phyloP scores from a whole-genome alignment of 495 filamentous ascomycete genomes.

The Trichocladium uniseriatum region DNA sequence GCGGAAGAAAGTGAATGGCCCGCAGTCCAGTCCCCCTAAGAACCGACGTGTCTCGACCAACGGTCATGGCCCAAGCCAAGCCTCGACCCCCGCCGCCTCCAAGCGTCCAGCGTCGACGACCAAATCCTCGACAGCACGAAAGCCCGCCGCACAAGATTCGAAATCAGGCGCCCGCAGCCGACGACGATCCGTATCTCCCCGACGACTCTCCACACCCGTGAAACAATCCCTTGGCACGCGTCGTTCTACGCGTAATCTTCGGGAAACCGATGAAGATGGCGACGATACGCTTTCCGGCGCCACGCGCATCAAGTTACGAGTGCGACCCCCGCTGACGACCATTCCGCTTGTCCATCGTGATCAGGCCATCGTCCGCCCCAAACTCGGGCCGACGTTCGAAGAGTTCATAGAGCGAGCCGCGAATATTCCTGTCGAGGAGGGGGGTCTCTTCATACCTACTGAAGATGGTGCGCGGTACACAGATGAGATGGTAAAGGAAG shows the following conservation, averaged over 20 bases:
- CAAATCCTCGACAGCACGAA: constrained; percentile 15
- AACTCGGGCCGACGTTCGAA: constrained; percentile 42
- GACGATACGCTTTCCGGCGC: constrained; percentile 17
- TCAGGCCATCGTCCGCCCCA: constrained; percentile 37
- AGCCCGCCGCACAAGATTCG: constrained; percentile 12
- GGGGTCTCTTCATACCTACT: constrained; percentile 38
- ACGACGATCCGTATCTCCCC: constrained; percentile 27
- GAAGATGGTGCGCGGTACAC: constrained; percentile 47
- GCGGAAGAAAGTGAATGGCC: constrained; percentile 31
- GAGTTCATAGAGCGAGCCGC: constrained; percentile 42
- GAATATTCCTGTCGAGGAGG: constrained; percentile 38
- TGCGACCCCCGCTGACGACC: constrained; percentile 27
- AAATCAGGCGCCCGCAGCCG: constrained; percentile 25
- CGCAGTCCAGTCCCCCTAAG: constrained; percentile 19
- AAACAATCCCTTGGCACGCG: constrained; percentile 31
- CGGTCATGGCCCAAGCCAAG: constrained; percentile 8
- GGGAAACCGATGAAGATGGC: constrained; percentile 22
- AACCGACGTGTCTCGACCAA: constrained; percentile 11
- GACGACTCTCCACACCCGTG: constrained; percentile 24
- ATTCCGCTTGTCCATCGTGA: constrained; percentile 47
- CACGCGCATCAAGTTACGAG: constrained; percentile 36
- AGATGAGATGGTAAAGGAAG: constrained; percentile 41
- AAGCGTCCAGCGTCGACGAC: constrained; percentile 14
- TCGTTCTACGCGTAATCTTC: constrained; percentile 28
- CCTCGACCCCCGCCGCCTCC: constrained; percentile 7